These are phyloP conservation scores for Xylaria sp. DNA, from an alignment of 2,329 filamentous ascomycete genomes.

Conservation along the genomic window DNA sequence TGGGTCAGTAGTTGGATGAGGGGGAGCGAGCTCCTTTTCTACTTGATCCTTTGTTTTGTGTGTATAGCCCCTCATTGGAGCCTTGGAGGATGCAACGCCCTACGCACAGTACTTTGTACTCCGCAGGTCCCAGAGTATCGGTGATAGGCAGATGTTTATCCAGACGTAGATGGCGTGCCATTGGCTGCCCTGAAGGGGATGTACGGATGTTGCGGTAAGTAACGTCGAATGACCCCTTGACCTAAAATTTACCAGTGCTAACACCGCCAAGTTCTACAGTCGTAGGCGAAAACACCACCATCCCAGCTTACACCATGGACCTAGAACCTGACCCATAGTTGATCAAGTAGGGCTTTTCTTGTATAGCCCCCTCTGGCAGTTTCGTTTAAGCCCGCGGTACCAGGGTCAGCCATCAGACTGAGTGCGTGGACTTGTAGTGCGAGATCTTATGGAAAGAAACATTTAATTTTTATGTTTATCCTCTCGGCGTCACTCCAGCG, in stretches of 20 bases:
- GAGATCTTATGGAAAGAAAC: background rate
- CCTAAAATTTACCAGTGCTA: background rate
- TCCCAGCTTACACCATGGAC: background rate
- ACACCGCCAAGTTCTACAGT: background rate
- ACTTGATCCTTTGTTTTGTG: background rate
- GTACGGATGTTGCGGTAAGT: background rate
- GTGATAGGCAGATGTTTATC: background rate
- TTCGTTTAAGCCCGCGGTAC: background rate
- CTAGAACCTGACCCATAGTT: background rate
- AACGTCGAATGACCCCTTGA: background rate
- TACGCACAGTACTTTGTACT: background rate
- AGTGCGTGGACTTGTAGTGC: background rate
- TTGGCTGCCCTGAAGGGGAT: background rate
- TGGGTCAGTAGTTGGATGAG: constrained; percentile 7
- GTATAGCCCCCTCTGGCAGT: background rate
- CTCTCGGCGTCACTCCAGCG: background rate
- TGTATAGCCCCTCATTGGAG: background rate
- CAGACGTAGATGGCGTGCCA: background rate
- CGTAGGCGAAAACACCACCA: background rate
- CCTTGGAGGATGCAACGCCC: background rate
- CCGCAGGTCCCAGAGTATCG: background rate
- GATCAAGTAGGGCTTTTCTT: background rate
- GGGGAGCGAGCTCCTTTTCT: constrained; percentile 10
- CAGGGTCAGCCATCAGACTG: background rate
- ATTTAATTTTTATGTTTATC: background rate